A percentile compares a stretch with the other conserved stretches of the same genome.
These are phyloP conservation scores for Tylopilus rubrobrunneus DNA, from an alignment of 768 basidiomycete species.

Conservation along the genomic window DNA sequence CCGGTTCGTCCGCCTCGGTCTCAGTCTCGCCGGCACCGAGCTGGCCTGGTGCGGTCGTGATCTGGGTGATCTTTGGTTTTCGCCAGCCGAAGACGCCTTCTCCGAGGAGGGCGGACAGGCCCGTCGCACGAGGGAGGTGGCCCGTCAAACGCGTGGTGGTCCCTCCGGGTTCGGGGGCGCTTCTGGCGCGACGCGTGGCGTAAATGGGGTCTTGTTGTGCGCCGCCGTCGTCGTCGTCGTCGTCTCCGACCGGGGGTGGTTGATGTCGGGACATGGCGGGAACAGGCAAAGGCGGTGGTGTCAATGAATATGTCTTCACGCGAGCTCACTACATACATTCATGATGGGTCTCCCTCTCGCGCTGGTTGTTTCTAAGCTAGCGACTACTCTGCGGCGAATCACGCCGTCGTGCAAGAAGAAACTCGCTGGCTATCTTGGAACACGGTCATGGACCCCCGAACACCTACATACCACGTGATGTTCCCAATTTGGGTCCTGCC, in stretches of 20 bases:
- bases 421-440: not conserved
- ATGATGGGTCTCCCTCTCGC: too few relatives aligned
- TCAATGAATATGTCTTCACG: too few relatives aligned
- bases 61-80: constrained; percentile 39
- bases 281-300: too few relatives aligned
- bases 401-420: not conserved
- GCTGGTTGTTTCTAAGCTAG: too few relatives aligned
- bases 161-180: constrained; percentile 19
- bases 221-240: not conserved
- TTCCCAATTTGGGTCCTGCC: not conserved
- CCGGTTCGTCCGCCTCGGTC: constrained; percentile 74
- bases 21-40: constrained; percentile 73
- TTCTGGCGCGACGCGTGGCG: constrained; percentile 21
- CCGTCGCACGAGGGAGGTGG: constrained; percentile 16
- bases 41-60: constrained; percentile 60
- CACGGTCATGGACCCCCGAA: not conserved
- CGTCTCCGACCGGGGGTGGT: not conserved
- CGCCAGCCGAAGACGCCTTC: constrained; percentile 28
- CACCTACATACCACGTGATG: constrained; percentile 3
- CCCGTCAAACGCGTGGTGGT: constrained; percentile 6
- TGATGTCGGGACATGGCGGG: too few relatives aligned
- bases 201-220: constrained; percentile 11
- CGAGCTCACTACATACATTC: too few relatives aligned
- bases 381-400: not conserved
- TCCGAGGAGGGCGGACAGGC: constrained; percentile 23